These are phyloP conservation scores for Wallacemonas rigidus DNA, from an alignment of 208 protist genomes.

Conservation along the genomic window DNA sequence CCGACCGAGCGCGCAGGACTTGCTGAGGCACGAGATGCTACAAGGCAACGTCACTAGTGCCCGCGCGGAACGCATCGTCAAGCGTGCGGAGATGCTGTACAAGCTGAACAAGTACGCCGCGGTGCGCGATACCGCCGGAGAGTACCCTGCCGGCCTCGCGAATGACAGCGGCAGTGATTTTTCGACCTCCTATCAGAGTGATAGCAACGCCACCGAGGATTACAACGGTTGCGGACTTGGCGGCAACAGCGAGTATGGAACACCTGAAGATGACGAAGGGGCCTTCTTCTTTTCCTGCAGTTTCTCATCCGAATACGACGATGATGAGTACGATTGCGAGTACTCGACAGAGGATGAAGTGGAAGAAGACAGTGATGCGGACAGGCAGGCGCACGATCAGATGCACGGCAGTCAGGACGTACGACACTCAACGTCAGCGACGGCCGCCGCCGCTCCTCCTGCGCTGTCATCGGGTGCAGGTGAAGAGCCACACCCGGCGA, in stretches of 20 bases:
- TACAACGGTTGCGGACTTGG: slow-evolving; percentile 15
- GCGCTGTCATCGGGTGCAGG: too few species aligned
- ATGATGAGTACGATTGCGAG: slow-evolving; percentile 22
- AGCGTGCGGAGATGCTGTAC: slow-evolving; percentile 72
- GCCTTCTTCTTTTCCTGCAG: slow-evolving; percentile 20
- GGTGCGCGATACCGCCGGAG: slow-evolving; percentile 35
- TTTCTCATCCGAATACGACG: slow-evolving; percentile 26
- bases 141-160: slow-evolving; percentile 4
- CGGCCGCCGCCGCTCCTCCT: too few species aligned
- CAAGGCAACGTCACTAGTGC: slow-evolving; percentile 55
- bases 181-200: slow-evolving; percentile 12
- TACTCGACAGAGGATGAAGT: slow-evolving; percentile 7
- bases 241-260: slow-evolving; percentile 19
- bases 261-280: background rate
- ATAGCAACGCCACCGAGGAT: slow-evolving; percentile 20
- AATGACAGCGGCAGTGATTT: background rate
- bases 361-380: slow-evolving; percentile 20
- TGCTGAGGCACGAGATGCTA: slow-evolving; percentile 75
- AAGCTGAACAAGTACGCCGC: slow-evolving; percentile 80
- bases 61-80: slow-evolving; percentile 56
- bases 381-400: slow-evolving; percentile 10
- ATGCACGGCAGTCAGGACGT: too few species aligned
- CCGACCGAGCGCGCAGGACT: slow-evolving; percentile 68
- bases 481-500: too few species aligned
- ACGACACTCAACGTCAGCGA: too few species aligned